Conservation (phyloP, 2,329 filamentous ascomycete genomes). For the Karstenula rhodostoma region DNA sequence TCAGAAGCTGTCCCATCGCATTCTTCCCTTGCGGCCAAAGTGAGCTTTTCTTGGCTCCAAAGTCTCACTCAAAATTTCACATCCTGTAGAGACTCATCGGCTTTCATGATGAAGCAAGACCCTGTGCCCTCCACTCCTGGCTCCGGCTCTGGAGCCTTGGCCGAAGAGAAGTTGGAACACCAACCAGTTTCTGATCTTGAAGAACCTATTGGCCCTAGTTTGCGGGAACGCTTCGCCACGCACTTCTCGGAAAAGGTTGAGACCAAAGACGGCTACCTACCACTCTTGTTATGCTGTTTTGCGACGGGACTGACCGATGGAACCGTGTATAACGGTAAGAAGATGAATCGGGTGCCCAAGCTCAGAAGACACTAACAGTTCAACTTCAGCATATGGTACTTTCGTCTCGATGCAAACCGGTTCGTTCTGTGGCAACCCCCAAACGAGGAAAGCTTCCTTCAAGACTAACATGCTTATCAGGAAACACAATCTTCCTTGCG, state of each 20-base stretch:
- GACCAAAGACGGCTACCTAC: constrained; percentile 8
- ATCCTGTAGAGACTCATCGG: not conserved
- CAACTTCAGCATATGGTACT: constrained; percentile 6
- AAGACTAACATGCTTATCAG: constrained; percentile 31
- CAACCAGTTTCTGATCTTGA: constrained; percentile 2
- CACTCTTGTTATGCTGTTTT: constrained; percentile 13
- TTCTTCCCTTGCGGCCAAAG: not conserved
- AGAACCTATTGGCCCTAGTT: not conserved
- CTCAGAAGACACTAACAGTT: not conserved
- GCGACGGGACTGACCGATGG: constrained; percentile 11
- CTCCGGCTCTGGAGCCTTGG: not conserved
- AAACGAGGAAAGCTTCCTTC: not conserved
- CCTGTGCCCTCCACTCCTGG: not conserved
- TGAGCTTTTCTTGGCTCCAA: not conserved
- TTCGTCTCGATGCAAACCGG: constrained; percentile 64
- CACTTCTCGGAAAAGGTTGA: constrained; percentile 9
- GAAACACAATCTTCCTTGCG: constrained; percentile 70
- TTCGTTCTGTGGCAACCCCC: constrained; percentile 28
- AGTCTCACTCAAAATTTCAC: not conserved
- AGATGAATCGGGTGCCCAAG: not conserved
- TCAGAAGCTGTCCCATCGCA: not conserved
- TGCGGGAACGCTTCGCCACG: not conserved
- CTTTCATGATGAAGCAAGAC: not conserved
- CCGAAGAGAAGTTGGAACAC: constrained; percentile 6
- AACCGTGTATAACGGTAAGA: constrained; percentile 14